Evolutionary conservation across 2,329 filamentous ascomycete species (phyloP).

Genomic region (Blastomyces gilchristii): DNA sequence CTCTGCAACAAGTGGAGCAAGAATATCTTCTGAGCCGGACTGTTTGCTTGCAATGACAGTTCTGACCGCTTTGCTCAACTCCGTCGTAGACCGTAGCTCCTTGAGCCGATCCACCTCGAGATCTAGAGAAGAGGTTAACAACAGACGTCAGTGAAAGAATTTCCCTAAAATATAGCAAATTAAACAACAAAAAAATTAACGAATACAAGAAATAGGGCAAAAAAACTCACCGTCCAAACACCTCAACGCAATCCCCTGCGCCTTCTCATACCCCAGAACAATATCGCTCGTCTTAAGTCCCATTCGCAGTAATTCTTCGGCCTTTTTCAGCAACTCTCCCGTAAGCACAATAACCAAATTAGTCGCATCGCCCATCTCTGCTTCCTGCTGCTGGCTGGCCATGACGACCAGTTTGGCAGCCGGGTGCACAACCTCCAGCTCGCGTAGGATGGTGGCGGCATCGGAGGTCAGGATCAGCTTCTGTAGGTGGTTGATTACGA

Average conservation of each 20-base stretch:
- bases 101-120: conserved; percentile 84
- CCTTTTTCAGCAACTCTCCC: conserved; percentile 91
- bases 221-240: conserved; percentile 56
- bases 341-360: conserved; percentile 95
- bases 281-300: conserved; percentile 98
- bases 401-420: conserved; percentile 96
- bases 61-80: conserved; percentile 88
- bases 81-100: conserved; percentile 66
- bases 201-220: not conserved
- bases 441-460: conserved; percentile 90
- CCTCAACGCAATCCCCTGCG: conserved; percentile 77
- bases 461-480: conserved; percentile 99
- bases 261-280: conserved; percentile 89
- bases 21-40: conserved; percentile 79
- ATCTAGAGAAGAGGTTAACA: conserved; percentile 39
- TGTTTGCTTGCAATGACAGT: conserved; percentile 97
- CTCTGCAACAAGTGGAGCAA: conserved; percentile 80
- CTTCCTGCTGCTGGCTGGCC: conserved; percentile 97
- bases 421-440: conserved; percentile 96
- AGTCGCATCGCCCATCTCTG: conserved; percentile 97
- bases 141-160: conserved; percentile 8
- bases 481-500: conserved; percentile 98
- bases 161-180: conserved; percentile 3
- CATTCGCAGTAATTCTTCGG: conserved; percentile 91
- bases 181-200: not conserved